phyloP scores from a whole-genome alignment of 257 asterid genomes.

The Osmanthus fragrans region DNA sequence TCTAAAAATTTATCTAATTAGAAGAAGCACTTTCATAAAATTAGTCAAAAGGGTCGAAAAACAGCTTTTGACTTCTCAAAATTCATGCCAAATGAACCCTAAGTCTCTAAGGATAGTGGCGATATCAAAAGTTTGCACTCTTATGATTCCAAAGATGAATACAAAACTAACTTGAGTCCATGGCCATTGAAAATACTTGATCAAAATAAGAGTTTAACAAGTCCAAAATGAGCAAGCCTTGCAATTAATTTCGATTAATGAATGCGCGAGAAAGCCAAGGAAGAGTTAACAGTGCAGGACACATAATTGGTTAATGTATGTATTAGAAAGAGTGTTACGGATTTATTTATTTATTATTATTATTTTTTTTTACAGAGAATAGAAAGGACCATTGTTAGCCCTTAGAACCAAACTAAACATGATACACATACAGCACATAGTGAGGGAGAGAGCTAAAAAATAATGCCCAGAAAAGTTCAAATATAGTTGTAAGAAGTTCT shows the following conservation, averaged over 20 bases:
- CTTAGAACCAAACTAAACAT: not conserved
- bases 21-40: too few species aligned
- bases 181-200: not conserved
- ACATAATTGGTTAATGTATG: not conserved
- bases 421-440: not conserved
- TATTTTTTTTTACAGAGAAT: not conserved
- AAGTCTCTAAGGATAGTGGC: not conserved
- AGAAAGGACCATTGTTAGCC: not conserved
- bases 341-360: too few species aligned
- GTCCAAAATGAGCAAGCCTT: constrained; percentile 1
- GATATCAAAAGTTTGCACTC: not conserved
- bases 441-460: not conserved
- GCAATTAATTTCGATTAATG: not conserved
- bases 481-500: not conserved
- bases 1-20: too few species aligned
- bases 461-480: not conserved
- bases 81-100: not conserved
- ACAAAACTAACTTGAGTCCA: not conserved
- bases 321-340: not conserved
- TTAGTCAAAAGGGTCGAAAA: too few species aligned
- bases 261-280: not conserved
- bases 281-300: not conserved
- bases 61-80: not conserved
- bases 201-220: constrained; percentile 2
- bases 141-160: not conserved